A percentile compares a stretch with the other conserved stretches of the same genome.
Conservation (phyloP, 2,329 filamentous ascomycete species). For the Claviceps humidiphila region DNA sequence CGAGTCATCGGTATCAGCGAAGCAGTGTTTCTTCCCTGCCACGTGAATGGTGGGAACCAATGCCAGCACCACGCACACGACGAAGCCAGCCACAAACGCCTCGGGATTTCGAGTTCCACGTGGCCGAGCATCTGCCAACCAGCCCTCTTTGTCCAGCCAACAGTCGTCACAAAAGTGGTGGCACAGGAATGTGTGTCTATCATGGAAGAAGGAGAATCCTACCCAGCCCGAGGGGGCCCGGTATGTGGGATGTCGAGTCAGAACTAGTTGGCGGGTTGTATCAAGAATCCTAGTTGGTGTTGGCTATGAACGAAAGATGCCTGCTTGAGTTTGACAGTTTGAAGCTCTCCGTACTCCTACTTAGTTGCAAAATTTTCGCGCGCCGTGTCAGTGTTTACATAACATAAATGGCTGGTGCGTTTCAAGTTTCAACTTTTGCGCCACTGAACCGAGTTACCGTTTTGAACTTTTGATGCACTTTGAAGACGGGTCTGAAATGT, state of each 20-base stretch:
- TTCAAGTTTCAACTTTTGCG: too few species aligned
- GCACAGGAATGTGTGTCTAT: conserved; percentile 36
- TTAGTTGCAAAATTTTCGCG: too few species aligned
- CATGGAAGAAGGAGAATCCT: conserved; percentile 25
- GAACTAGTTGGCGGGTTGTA: not conserved
- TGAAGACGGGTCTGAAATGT: too few species aligned
- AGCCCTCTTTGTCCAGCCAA: conserved; percentile 41
- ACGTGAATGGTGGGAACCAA: conserved; percentile 25
- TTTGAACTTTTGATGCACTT: too few species aligned
- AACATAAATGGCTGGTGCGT: too few species aligned
- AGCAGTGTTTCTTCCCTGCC: conserved; percentile 12
- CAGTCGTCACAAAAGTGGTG: conserved; percentile 27
- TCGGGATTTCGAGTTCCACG: conserved; percentile 30
- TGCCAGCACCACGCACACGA: conserved; percentile 12
- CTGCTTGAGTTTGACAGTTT: not conserved
- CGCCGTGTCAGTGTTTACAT: too few species aligned
- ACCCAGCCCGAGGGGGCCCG: conserved; percentile 2
- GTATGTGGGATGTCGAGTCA: not conserved
- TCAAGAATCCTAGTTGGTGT: not conserved
- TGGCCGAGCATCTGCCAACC: conserved; percentile 36
- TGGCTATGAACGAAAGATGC: not conserved
- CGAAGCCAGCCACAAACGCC: conserved; percentile 5
- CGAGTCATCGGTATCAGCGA: conserved; percentile 9
- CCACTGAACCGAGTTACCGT: too few species aligned
- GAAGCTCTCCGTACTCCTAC: too few species aligned